These are phyloP conservation scores for Pseudogymnoascus sp. DNA, from an alignment of 2,329 filamentous ascomycete species.

Conservation along the genomic window DNA sequence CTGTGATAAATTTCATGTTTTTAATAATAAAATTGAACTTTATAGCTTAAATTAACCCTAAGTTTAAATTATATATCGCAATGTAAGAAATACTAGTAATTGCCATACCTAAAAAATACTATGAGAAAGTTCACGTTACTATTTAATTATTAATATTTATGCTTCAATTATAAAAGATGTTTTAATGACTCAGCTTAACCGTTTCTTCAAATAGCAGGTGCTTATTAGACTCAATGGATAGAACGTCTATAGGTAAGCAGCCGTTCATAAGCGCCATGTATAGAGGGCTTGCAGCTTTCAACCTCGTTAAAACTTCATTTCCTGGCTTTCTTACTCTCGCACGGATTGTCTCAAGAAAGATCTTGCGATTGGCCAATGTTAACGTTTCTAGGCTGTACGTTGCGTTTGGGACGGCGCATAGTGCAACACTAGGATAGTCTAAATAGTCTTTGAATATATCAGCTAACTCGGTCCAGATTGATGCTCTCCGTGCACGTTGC, in stretches of 20 bases:
- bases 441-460: conserved; percentile 15
- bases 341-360: conserved; percentile 14
- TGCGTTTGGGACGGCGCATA: conserved; percentile 13
- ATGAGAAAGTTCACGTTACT: not conserved
- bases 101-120: not conserved
- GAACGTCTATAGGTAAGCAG: conserved; percentile 13
- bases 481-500: conserved; percentile 14
- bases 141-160: not conserved
- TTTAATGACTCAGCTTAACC: conserved; percentile 10
- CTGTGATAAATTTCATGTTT: not conserved
- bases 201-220: conserved; percentile 16
- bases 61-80: not conserved
- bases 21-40: not conserved
- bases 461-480: conserved; percentile 14
- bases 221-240: conserved; percentile 17
- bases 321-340: conserved; percentile 13
- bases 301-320: conserved; percentile 16
- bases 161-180: not conserved
- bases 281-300: conserved; percentile 15
- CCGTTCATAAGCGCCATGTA: conserved; percentile 15
- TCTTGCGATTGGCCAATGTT: conserved; percentile 14
- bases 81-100: not conserved
- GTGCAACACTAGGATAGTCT: conserved; percentile 12
- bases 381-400: conserved; percentile 16
- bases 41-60: not conserved